Evolutionary conservation across 2,329 filamentous ascomycete species (phyloP).

Genomic region (Penicillium psychrosexuale): DNA sequence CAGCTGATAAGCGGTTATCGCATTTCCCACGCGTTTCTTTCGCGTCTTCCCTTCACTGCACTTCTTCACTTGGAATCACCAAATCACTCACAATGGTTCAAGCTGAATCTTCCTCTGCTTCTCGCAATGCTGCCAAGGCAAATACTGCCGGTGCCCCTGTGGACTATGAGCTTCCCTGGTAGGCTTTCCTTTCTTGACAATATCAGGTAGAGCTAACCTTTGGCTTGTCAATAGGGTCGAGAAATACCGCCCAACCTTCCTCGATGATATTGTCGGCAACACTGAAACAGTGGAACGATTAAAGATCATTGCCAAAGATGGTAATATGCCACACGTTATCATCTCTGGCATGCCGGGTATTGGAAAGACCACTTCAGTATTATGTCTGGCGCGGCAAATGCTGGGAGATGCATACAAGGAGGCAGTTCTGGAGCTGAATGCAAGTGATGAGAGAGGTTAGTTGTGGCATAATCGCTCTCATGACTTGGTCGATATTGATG

Average conservation of each 20-base stretch:
- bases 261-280: slow-evolving; percentile 97
- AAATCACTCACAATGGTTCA: slow-evolving; percentile 37
- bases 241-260: slow-evolving; percentile 91
- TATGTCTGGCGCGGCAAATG: slow-evolving; percentile 88
- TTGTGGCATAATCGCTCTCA: background rate
- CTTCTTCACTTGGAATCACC: background rate
- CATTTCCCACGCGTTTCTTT: slow-evolving; percentile 28
- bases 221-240: slow-evolving; percentile 70
- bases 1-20: slow-evolving; percentile 24
- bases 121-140: slow-evolving; percentile 42
- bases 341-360: slow-evolving; percentile 99
- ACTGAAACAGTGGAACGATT: slow-evolving; percentile 95
- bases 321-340: slow-evolving; percentile 99
- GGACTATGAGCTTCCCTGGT: slow-evolving; percentile 52
- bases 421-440: slow-evolving; percentile 93
- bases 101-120: slow-evolving; percentile 48
- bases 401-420: slow-evolving; percentile 95
- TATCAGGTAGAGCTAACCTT: slow-evolving; percentile 13
- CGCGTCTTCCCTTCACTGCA: slow-evolving; percentile 25
- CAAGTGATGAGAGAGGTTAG: slow-evolving; percentile 83
- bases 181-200: slow-evolving; percentile 3
- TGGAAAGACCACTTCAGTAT: slow-evolving; percentile 93
- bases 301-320: slow-evolving; percentile 97
- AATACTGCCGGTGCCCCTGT: slow-evolving; percentile 40
- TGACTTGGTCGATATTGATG: background rate